These are phyloP conservation scores for Trypanosoma conorhini DNA, from an alignment of 208 protist genomes.

Conservation along the genomic window DNA sequence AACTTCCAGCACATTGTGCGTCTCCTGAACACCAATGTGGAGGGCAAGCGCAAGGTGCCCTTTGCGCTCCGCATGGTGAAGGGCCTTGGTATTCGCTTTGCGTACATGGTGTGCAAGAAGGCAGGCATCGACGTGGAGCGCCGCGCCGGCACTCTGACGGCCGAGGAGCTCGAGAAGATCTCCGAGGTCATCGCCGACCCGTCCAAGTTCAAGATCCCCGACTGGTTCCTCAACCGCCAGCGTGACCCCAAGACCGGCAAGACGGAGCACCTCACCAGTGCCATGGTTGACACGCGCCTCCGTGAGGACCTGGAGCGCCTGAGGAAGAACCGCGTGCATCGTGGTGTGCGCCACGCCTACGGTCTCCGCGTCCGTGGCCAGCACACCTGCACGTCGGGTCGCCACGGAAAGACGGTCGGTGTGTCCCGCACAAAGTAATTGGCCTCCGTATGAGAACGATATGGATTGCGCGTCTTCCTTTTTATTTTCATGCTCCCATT, in stretches of 20 bases:
- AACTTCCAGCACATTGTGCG: slow-evolving; percentile 99
- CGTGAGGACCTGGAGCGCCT: slow-evolving; percentile 99
- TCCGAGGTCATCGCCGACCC: slow-evolving; percentile 98
- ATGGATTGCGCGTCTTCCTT: slow-evolving; percentile 23
- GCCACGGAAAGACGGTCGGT: slow-evolving; percentile 94
- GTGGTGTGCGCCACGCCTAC: slow-evolving; percentile 99
- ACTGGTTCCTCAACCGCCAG: slow-evolving; percentile 99
- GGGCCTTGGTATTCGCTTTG: slow-evolving; percentile 99
- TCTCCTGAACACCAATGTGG: slow-evolving; percentile 99
- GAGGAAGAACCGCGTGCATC: slow-evolving; percentile 99
- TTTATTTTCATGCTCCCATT: slow-evolving; percentile 15
- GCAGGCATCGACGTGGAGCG: slow-evolving; percentile 98
- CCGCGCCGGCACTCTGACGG: slow-evolving; percentile 90
- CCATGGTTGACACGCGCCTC: slow-evolving; percentile 97
- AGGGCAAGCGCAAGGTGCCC: slow-evolving; percentile 97
- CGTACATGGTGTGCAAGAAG: slow-evolving; percentile 99
- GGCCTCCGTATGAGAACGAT: neutral
- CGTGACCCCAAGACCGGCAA: slow-evolving; percentile 99
- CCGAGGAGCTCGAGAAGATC: slow-evolving; percentile 97
- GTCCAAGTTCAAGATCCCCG: slow-evolving; percentile 99
- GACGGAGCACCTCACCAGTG: slow-evolving; percentile 97
- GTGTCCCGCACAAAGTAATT: slow-evolving; percentile 81
- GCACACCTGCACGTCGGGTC: slow-evolving; percentile 99
- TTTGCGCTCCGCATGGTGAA: slow-evolving; percentile 99
- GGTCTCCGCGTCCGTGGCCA: slow-evolving; percentile 99